Evolutionary conservation across 441 rosid species (phyloP).

Genomic region (Croton laevigatus): DNA sequence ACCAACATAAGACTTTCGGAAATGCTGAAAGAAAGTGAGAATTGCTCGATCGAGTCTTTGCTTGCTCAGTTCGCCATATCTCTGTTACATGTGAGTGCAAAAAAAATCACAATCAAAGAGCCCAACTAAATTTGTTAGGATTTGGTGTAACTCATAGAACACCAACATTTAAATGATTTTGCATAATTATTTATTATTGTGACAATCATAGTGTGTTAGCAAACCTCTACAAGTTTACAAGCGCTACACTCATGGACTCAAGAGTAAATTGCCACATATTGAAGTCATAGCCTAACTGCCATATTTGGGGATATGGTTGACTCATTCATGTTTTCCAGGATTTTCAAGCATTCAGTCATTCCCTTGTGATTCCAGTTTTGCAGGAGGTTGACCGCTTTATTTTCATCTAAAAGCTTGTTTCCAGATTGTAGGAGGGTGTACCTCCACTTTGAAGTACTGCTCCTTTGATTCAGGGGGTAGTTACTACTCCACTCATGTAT

Average conservation of each 20-base stretch:
- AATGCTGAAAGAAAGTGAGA: conserved; percentile 96
- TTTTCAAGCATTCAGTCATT: no score
- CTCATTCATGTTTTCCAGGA: no score
- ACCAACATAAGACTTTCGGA: conserved; percentile 97
- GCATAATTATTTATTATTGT: neutral
- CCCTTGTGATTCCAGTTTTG: no score
- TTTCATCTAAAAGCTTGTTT: no score
- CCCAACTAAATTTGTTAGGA: neutral
- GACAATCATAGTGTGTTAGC: no score
- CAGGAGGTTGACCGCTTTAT: no score
- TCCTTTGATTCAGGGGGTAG: neutral
- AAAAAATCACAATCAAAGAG: neutral
- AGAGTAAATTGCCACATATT: no score
- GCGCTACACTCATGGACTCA: no score
- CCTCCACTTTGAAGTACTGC: neutral
- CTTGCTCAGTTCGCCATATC: conserved; percentile 88
- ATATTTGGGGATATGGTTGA: no score
- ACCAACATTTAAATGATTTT: neutral
- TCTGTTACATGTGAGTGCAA: conserved; percentile 43
- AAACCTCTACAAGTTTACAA: no score
- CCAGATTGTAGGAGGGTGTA: no score
- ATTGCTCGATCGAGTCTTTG: conserved; percentile 99
- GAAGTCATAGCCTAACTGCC: no score
- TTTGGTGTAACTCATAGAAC: neutral
- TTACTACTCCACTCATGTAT: neutral